Evolutionary conservation across 805 yeast genomes (phyloP), one percentile per base, ranked within the genome.

Genomic region (Saccharomycopsis oosterbeekiorum): DNA sequence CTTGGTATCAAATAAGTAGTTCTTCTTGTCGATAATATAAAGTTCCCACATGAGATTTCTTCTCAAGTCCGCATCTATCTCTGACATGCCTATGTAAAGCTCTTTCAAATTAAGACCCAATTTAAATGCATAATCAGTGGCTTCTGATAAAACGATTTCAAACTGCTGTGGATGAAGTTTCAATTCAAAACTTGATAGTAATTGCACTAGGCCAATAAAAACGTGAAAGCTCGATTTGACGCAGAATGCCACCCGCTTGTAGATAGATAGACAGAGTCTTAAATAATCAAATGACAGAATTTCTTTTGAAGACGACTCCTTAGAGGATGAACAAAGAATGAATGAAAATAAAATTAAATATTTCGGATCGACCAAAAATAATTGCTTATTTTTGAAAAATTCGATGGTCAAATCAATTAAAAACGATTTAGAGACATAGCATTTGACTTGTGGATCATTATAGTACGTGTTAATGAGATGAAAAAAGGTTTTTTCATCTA

Each of bases 41-140:
- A 56, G 58, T 17, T 56, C 58, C 58, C 58, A 56, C 58, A 56
- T 56, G 34, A 56, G 41, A 41, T 34, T 24, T 24, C 58, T 56
- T 56, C 40, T 56, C 34, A 56, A 41, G 24, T 56, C 58, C 41
- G 58, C 58, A 14, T 41, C 58, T 12, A 56, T 12, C 36, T 56
- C 58, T 40, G 58, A 24, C 41, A 56, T 6, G 8, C 53, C 58
- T 12, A 56, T 53, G 14, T 56, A 56, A 40, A 56, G 37, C 24
- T 56, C 58, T 14, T 41, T 56, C 41, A 53, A 41, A 21, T 56
- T 56, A 24, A 56, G 41, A 19, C 58, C 58, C 21, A 56, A 56
- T 56, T 17, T n/a, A 42, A 56, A 41, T 24, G 37, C 36, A 56
- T 41, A 56, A 3, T 56, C 24, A 41, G 41, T 56, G 19, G 58